A percentile compares a stretch with the other conserved stretches of the same genome.
These are phyloP conservation scores for Globisporangium canariense DNA, from an alignment of 352 stramenopile species.

Conservation along the genomic window DNA sequence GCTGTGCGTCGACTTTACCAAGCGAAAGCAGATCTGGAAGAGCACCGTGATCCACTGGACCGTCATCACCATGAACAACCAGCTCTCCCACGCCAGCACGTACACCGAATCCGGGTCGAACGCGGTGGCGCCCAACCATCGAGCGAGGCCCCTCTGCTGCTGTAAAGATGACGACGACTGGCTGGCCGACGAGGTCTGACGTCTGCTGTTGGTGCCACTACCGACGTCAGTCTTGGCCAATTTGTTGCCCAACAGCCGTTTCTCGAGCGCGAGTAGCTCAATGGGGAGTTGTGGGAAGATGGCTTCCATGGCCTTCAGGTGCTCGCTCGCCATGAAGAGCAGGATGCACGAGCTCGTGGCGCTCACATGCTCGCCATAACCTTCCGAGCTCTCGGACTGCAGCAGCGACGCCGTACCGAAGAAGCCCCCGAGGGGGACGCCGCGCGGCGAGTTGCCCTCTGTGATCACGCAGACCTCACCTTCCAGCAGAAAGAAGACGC, in stretches of 20 bases:
- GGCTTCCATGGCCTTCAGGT: constrained; percentile 21
- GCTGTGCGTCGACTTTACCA: constrained; percentile 16
- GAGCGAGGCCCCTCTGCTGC: background rate
- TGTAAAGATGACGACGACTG: background rate
- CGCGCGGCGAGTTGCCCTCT: background rate
- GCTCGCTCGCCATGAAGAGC: constrained; percentile 24
- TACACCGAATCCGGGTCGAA: constrained; percentile 33
- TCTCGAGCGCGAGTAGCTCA: constrained; percentile 23
- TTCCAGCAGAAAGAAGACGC: constrained; percentile 31
- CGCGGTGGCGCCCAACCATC: constrained; percentile 3
- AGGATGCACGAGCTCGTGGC: constrained; percentile 31
- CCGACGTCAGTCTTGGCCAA: constrained; percentile 20
- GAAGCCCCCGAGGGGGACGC: constrained; percentile 28
- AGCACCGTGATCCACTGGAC: constrained; percentile 36
- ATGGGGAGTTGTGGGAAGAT: constrained; percentile 22
- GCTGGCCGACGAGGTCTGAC: background rate
- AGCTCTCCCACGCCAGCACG: constrained; percentile 31
- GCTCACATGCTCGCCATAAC: constrained; percentile 28
- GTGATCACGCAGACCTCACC: constrained; percentile 14
- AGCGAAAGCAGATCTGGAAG: constrained; percentile 34
- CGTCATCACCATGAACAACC: constrained; percentile 36
- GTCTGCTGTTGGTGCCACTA: background rate
- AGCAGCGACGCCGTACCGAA: constrained; percentile 27
- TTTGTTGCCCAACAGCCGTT: constrained; percentile 23
- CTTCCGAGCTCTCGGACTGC: constrained; percentile 8